Conservation (phyloP, 2,329 filamentous ascomycete species). For the Diaporthe vexans region DNA sequence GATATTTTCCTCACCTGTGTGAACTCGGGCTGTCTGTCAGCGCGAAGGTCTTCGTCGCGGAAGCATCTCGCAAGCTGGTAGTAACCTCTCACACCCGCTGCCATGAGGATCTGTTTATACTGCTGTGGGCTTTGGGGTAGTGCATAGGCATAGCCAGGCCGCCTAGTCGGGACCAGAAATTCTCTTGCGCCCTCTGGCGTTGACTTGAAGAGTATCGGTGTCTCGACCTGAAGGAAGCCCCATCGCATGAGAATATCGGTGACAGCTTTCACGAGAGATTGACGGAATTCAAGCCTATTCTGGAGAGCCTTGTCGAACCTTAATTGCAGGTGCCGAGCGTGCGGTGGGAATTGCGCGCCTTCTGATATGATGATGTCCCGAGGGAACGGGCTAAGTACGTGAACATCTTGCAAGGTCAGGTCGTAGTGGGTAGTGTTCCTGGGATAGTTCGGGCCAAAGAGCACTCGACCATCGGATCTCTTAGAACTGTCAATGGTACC, state of each 20-base stretch:
- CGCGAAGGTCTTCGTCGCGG: slow-evolving; percentile 91
- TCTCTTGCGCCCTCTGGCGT: slow-evolving; percentile 96
- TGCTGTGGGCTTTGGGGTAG: slow-evolving; percentile 97
- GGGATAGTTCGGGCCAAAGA: slow-evolving; percentile 42
- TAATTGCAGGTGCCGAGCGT: slow-evolving; percentile 86
- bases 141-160: slow-evolving; percentile 84
- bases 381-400: slow-evolving; percentile 80
- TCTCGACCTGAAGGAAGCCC: slow-evolving; percentile 86
- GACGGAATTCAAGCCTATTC: slow-evolving; percentile 79
- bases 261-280: slow-evolving; percentile 66
- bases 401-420: slow-evolving; percentile 72
- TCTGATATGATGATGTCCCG: slow-evolving; percentile 82
- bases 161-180: slow-evolving; percentile 91
- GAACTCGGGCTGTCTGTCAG: slow-evolving; percentile 96
- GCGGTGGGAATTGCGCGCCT: slow-evolving; percentile 79
- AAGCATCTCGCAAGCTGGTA: slow-evolving; percentile 96
- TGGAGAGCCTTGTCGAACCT: slow-evolving; percentile 79
- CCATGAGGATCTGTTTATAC: slow-evolving; percentile 98
- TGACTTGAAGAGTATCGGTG: slow-evolving; percentile 95
- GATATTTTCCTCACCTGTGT: slow-evolving; percentile 74
- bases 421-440: slow-evolving; percentile 57
- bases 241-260: slow-evolving; percentile 68
- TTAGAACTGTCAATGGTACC: slow-evolving; percentile 53
- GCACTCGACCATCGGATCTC: neutral
- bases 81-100: slow-evolving; percentile 84